Evolutionary conservation across 805 yeast species (phyloP).

Genomic region (Wickerhamiella kurtzmanii): DNA sequence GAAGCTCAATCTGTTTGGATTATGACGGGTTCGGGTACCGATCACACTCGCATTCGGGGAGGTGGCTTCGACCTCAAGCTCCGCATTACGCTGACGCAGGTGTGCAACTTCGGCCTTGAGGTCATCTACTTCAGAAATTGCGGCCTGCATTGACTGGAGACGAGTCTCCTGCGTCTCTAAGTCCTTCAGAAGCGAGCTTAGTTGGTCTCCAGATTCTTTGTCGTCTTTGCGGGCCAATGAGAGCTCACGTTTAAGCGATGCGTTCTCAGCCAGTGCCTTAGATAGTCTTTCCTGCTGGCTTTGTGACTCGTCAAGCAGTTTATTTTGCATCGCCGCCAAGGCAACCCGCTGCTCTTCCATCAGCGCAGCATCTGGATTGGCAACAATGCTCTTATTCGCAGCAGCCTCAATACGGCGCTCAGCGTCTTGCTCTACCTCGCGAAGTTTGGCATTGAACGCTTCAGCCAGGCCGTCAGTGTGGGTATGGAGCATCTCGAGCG

Average conservation of each 20-base stretch:
- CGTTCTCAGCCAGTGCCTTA: constrained; percentile 6
- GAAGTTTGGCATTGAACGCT: constrained; percentile 17
- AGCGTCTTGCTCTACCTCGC: constrained; percentile 14
- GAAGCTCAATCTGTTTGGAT: not conserved
- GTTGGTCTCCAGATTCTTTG: constrained; percentile 11
- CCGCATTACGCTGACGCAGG: constrained; percentile 7
- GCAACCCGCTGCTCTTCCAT: constrained; percentile 23
- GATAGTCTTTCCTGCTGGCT: constrained; percentile 9
- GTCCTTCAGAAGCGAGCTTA: constrained; percentile 14
- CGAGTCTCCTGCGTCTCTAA: constrained; percentile 16
- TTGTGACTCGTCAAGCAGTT: constrained; percentile 21
- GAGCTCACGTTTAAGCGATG: constrained; percentile 11
- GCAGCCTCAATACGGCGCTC: constrained; percentile 16
- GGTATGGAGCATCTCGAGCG: constrained; percentile 14
- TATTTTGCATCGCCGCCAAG: constrained; percentile 27
- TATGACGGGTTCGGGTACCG: not conserved
- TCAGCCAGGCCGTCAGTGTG: constrained; percentile 18
- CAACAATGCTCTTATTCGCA: constrained; percentile 5
- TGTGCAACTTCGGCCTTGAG: constrained; percentile 21
- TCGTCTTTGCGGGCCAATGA: constrained; percentile 12
- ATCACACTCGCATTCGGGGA: not conserved
- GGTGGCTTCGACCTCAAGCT: constrained; percentile 7
- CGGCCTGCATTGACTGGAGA: constrained; percentile 16
- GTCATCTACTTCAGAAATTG: constrained; percentile 20
- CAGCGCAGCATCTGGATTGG: constrained; percentile 10